Evolutionary conservation across 768 basidiomycete genomes (phyloP).

Genomic region (Exidia glandulosa): DNA sequence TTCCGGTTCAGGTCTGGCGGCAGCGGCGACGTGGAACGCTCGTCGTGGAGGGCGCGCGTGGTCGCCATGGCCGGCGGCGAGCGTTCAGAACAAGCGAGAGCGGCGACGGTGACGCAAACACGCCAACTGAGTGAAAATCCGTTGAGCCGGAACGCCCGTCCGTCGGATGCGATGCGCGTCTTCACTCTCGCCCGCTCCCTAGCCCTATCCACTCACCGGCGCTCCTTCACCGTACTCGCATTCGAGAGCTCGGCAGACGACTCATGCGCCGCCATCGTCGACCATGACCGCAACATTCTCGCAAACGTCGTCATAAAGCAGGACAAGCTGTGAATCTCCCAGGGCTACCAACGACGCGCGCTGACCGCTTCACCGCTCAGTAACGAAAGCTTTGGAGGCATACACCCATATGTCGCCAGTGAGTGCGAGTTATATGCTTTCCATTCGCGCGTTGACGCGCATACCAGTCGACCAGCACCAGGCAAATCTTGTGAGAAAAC

Average conservation of each 20-base stretch:
- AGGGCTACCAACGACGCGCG: background rate
- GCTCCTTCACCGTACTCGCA: conserved; percentile 54
- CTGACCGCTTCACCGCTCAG: conserved; percentile 19
- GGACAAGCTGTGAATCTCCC: conserved; percentile 9
- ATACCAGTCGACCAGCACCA: background rate
- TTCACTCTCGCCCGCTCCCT: background rate
- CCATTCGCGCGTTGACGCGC: background rate
- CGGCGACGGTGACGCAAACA: too few species aligned
- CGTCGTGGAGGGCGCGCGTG: background rate
- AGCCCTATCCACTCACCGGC: background rate
- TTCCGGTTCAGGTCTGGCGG: background rate
- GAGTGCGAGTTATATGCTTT: background rate
- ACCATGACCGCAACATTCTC: conserved; percentile 53
- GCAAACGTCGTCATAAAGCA: conserved; percentile 86
- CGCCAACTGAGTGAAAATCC: too few species aligned
- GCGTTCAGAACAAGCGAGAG: background rate
- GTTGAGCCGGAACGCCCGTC: too few species aligned
- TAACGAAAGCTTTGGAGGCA: conserved; percentile 55
- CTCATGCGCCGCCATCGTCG: conserved; percentile 81
- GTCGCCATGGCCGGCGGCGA: background rate
- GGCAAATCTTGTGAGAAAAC: background rate
- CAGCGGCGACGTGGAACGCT: background rate
- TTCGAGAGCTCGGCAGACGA: conserved; percentile 91
- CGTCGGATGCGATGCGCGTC: too few species aligned
- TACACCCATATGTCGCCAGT: conserved; percentile 63